phyloP scores from a whole-genome alignment of 1,139 yeast genomes.

The Yamadazyma trypodendri region DNA sequence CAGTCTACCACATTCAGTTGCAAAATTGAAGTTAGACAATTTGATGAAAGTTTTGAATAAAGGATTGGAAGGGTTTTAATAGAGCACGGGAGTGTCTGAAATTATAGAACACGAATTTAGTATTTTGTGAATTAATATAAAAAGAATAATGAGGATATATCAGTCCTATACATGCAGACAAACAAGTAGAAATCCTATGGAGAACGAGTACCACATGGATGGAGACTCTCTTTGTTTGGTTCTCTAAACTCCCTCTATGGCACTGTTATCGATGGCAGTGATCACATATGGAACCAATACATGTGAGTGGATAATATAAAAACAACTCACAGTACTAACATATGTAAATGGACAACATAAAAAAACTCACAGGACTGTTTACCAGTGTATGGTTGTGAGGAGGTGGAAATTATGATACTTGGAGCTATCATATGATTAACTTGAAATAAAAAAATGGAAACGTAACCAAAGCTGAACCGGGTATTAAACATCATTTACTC shows the following conservation, averaged over 20 bases:
- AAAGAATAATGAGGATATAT: background rate
- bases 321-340: no score
- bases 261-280: no score
- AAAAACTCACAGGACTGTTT: no score
- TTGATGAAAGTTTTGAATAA: constrained; percentile 27
- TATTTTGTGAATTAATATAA: constrained; percentile 1
- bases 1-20: constrained; percentile 35
- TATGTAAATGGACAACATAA: no score
- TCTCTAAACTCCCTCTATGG: no score
- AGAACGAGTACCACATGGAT: no score
- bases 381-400: no score
- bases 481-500: constrained; percentile 19
- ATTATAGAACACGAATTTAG: background rate
- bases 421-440: background rate
- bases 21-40: constrained; percentile 43
- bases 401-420: no score
- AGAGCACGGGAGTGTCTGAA: background rate
- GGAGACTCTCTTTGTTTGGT: no score
- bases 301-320: no score
- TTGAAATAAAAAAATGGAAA: background rate
- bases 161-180: constrained; percentile 1
- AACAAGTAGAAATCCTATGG: no score
- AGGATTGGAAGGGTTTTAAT: constrained; percentile 24
- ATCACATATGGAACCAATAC: no score
- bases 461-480: background rate